A percentile compares a stretch with the other conserved stretches of the same genome.
Conservation (phyloP, 805 yeast species). For the Lachancea nothofagi region DNA sequence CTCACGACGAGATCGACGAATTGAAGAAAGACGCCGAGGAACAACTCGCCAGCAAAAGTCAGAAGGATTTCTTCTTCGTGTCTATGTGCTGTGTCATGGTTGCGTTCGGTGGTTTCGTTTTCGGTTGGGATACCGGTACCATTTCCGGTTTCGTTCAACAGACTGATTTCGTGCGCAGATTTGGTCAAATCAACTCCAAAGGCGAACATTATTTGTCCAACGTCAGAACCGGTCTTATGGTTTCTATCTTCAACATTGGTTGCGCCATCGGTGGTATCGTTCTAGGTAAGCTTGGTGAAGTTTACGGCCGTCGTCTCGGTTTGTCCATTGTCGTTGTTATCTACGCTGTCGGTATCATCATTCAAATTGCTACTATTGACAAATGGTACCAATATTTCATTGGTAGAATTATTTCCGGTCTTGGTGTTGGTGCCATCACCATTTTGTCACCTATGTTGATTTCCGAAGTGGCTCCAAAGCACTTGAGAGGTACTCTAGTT, state of each 20-base stretch:
- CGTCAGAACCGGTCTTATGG: constrained; percentile 51
- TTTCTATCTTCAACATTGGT: constrained; percentile 61
- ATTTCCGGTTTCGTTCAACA: constrained; percentile 63
- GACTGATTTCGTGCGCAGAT: constrained; percentile 49
- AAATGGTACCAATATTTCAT: constrained; percentile 67
- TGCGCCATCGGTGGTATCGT: constrained; percentile 67
- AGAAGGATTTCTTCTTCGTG: constrained; percentile 18
- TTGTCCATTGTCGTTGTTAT: constrained; percentile 54
- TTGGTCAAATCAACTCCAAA: constrained; percentile 42
- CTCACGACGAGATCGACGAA: constrained; percentile 18
- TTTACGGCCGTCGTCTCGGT: constrained; percentile 59
- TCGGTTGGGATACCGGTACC: constrained; percentile 79
- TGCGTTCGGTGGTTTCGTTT: constrained; percentile 45
- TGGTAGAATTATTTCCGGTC: constrained; percentile 65
- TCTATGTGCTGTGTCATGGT: constrained; percentile 24
- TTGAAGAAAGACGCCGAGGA: constrained; percentile 19
- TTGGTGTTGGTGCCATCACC: constrained; percentile 72
- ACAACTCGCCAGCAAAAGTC: constrained; percentile 16
- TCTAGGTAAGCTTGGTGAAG: constrained; percentile 53
- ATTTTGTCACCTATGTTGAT: constrained; percentile 71
- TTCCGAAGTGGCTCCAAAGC: constrained; percentile 35
- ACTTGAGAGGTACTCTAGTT: constrained; percentile 65
- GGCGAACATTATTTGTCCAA: constrained; percentile 46
- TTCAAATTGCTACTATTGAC: constrained; percentile 50
- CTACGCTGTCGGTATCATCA: constrained; percentile 59